Percentiles rank a stretch among this genome's conserved stretches.
Evolutionary conservation across 2,329 filamentous ascomycete genomes (phyloP).

Genomic region (Colletotrichum sp.): DNA sequence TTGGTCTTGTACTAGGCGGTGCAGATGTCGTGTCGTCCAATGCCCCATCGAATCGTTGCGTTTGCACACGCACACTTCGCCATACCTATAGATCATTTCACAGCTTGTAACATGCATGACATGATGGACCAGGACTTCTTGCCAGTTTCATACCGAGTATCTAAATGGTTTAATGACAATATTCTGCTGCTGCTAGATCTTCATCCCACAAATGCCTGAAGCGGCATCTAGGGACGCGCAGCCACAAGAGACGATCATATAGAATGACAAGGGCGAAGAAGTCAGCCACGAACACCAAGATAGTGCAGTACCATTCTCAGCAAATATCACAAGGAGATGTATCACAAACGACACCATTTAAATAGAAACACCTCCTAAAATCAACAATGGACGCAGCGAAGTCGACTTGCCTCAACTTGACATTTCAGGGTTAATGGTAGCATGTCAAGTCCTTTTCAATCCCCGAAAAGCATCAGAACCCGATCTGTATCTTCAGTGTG

Average conservation of each 20-base stretch:
- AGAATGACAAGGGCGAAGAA: neutral
- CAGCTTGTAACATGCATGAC: neutral
- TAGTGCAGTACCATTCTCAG: neutral
- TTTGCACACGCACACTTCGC: neutral
- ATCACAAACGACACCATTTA: neutral
- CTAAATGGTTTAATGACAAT: neutral
- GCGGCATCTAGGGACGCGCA: neutral
- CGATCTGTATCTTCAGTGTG: neutral
- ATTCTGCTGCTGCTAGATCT: neutral
- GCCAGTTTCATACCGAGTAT: neutral
- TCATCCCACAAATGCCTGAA: neutral
- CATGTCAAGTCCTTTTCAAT: neutral
- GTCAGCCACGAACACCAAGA: neutral
- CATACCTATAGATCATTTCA: neutral
- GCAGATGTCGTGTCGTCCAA: neutral
- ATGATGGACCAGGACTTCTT: neutral
- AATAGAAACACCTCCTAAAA: neutral
- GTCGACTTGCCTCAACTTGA: neutral
- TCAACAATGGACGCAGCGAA: neutral
- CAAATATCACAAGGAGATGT: neutral
- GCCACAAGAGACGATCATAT: neutral
- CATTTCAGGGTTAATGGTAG: neutral
- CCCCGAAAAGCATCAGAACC: neutral
- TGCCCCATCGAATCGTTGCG: neutral
- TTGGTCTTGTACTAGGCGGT: neutral